Percentiles rank a stretch among this genome's conserved stretches.
Evolutionary conservation across 202 grass and related monocot genomes (phyloP).

Genomic region (Zoysia matrella): DNA sequence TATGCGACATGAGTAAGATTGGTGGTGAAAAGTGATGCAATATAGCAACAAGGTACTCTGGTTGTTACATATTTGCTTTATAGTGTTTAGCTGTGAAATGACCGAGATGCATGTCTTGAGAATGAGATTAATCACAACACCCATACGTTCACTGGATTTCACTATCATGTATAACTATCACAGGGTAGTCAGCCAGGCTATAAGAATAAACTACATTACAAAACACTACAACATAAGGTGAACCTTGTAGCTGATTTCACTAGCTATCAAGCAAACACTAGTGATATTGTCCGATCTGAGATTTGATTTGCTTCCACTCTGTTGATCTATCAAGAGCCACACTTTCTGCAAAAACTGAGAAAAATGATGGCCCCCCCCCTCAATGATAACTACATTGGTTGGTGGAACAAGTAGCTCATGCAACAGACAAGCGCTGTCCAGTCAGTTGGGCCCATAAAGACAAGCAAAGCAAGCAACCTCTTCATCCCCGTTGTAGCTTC

Average conservation of each 20-base stretch:
- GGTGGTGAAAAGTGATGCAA: too few species aligned
- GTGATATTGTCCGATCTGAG: neutral
- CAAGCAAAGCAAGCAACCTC: constrained; percentile 46
- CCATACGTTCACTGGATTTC: neutral
- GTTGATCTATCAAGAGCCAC: neutral
- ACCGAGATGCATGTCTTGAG: neutral
- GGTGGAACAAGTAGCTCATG: constrained; percentile 9
- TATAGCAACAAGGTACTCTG: too few species aligned
- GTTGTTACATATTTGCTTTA: too few species aligned
- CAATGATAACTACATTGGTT: neutral
- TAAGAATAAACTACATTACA: neutral
- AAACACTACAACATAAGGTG: neutral
- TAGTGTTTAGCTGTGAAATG: neutral
- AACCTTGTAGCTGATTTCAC: constrained; percentile 30
- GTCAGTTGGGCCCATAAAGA: constrained; percentile 38
- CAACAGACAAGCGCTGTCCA: constrained; percentile 8
- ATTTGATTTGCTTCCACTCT: constrained; percentile 36
- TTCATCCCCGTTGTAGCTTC: constrained; percentile 26
- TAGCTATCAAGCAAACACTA: constrained; percentile 21
- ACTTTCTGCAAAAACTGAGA: constrained; percentile 17
- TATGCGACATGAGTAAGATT: too few species aligned
- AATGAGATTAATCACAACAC: neutral
- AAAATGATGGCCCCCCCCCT: constrained; percentile 17
- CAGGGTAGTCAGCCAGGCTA: neutral
- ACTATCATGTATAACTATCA: constrained; percentile 32